Evolutionary conservation across 306 rosid genomes (phyloP).

Genomic region (Cajanus cajan): DNA sequence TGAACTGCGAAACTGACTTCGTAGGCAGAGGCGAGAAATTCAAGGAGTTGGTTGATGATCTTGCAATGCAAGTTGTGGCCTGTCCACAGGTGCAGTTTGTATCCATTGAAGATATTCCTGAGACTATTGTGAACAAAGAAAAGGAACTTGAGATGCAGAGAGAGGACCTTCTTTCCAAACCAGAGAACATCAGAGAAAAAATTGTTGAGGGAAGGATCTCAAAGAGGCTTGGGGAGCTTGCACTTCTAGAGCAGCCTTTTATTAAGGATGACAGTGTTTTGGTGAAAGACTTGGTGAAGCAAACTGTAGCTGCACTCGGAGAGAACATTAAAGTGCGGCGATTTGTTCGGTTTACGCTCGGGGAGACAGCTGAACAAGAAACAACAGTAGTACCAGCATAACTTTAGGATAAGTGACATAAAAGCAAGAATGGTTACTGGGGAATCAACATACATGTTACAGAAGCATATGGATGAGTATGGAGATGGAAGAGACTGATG

Average conservation of each 20-base stretch:
- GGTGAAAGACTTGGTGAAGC: conserved; percentile 93
- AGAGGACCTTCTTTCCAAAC: conserved; percentile 84
- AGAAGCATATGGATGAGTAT: conserved; percentile 5
- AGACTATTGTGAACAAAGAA: conserved; percentile 55
- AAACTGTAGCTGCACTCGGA: conserved; percentile 97
- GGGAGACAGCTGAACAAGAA: conserved; percentile 56
- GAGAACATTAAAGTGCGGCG: conserved; percentile 94
- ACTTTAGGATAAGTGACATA: conserved; percentile 12
- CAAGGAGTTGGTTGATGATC: conserved; percentile 88
- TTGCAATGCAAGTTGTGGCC: conserved; percentile 96
- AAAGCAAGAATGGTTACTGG: neutral
- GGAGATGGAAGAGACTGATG: conserved; percentile 24
- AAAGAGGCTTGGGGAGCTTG: conserved; percentile 96
- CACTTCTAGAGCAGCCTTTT: conserved; percentile 88
- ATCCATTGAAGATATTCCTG: conserved; percentile 80
- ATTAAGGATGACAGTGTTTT: conserved; percentile 77
- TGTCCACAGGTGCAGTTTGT: conserved; percentile 80
- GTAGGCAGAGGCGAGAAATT: conserved; percentile 84
- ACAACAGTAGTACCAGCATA: conserved; percentile 32
- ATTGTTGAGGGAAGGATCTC: conserved; percentile 95
- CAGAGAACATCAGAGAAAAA: conserved; percentile 86
- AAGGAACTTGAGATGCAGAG: conserved; percentile 90
- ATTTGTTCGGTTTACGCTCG: conserved; percentile 81
- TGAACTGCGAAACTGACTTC: conserved; percentile 93
- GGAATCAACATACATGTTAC: conserved; percentile 3